Base-by-base conservation (phyloP, 768 basidiomycete species). In the Tricholoma hemisulphureum region DNA sequence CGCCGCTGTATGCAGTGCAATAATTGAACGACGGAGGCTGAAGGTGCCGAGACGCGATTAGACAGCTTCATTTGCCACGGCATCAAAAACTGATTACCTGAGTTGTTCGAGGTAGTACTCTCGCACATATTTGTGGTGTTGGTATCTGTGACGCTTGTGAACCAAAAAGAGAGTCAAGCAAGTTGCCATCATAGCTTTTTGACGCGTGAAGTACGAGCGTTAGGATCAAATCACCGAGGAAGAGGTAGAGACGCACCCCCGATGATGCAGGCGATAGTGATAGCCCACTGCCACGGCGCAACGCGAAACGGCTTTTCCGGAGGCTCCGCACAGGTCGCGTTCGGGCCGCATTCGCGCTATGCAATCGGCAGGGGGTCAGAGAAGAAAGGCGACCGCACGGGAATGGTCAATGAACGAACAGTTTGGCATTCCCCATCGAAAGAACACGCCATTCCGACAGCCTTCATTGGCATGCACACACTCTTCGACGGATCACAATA, bases 341-440 rank as follows among this genome's bases (percentile, higher is more conserved):
- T 45, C 5, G 53, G 2, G 21, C 61, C 69, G 55, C 77, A 80
- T 53, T 72, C 75, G 32, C 67, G 62, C 72, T 72, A 9, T 21
- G 31, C 23, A 34, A 50, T 31, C 49, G 28, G 37, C 20, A 10
- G 46, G 51, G 26, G 51, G 26, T 58, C 29, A 41, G 56, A 55
- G 16, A 45, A 21, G 46, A 37, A 26, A 31, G 9, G 24, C 13
- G 48, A 29, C 10, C 21, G n/a, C 23, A 28, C 14, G 8, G 39
- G 14, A 57, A 6, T n/a, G n/a, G n/a, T 23, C n/a, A 49, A 35
- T 28, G 18, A 6, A 60, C 76, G 18, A 32, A 81, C 81, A 51
- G 74, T 66, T 53, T 71, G 65, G 62, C 82, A 88, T 73, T 87
- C 81, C 46, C 79, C 76, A 65, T 88, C 85, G 9, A 74, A 74